phyloP scores from a whole-genome alignment of 345 rosid species.

The Cardamine occulta region DNA sequence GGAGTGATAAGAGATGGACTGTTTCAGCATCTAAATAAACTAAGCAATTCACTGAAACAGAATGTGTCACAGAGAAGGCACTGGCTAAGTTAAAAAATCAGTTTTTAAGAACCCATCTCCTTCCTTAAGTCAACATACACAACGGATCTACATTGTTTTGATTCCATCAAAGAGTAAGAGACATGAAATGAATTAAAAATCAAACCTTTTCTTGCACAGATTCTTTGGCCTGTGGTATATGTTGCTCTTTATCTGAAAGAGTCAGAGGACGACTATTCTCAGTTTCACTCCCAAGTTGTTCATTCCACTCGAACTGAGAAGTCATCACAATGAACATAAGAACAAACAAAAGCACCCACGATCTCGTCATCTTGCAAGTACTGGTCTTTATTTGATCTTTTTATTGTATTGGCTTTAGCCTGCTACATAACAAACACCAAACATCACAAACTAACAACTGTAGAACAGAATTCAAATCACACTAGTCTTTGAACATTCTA shows the following conservation, averaged over 20 bases:
- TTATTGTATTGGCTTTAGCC: slow-evolving; percentile 36
- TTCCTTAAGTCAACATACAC: slow-evolving; percentile 13
- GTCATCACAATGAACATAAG: slow-evolving; percentile 64
- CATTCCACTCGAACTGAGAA: slow-evolving; percentile 82
- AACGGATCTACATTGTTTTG: background rate
- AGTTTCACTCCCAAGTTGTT: slow-evolving; percentile 62
- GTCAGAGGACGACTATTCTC: slow-evolving; percentile 44
- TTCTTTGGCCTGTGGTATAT: slow-evolving; percentile 51
- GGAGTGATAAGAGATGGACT: background rate
- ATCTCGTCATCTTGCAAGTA: slow-evolving; percentile 59
- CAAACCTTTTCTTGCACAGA: slow-evolving; percentile 70
- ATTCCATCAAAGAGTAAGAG: background rate
- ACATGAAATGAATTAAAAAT: background rate
- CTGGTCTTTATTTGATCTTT: slow-evolving; percentile 3
- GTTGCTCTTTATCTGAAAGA: slow-evolving; percentile 47
- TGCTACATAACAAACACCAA: slow-evolving; percentile 27
- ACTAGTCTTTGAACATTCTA: background rate
- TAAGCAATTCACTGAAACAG: background rate
- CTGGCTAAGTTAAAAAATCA: background rate
- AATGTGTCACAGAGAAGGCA: slow-evolving; percentile 13
- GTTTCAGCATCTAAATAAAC: background rate
- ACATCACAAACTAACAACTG: background rate
- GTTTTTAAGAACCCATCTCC: slow-evolving; percentile 10
- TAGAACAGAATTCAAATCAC: background rate
- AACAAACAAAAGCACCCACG: slow-evolving; percentile 68